These are phyloP conservation scores for Amaranthus palmeri DNA, from an alignment of 148 eudicot species.

Conservation along the genomic window DNA sequence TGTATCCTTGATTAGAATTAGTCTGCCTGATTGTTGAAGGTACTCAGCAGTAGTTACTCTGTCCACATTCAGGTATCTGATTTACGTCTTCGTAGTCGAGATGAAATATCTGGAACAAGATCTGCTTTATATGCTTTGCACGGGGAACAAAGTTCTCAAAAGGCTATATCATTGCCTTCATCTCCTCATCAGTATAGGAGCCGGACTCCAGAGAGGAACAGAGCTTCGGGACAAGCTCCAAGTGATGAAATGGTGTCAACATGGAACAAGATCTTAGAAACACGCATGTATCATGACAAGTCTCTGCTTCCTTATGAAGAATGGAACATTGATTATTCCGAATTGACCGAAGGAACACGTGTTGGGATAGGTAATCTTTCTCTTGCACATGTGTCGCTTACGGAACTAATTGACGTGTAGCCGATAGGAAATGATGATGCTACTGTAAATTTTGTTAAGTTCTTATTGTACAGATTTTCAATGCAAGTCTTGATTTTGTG, in stretches of 20 bases:
- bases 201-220: constrained; percentile 45
- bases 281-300: constrained; percentile 59
- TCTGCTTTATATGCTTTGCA: constrained; percentile 43
- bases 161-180: constrained; percentile 89
- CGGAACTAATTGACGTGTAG: not conserved
- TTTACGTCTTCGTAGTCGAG: constrained; percentile 43
- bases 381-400: constrained; percentile 2
- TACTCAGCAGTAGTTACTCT: not conserved
- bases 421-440: constrained; percentile 5
- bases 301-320: constrained; percentile 82
- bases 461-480: not conserved
- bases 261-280: constrained; percentile 76
- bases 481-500: not conserved
- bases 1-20: not conserved
- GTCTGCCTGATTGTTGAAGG: not conserved
- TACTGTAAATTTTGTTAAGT: not conserved
- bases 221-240: constrained; percentile 31
- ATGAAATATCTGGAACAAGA: constrained; percentile 51
- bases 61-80: constrained; percentile 43
- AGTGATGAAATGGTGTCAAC: constrained; percentile 59
- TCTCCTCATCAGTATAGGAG: constrained; percentile 77
- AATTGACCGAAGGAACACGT: constrained; percentile 91
- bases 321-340: constrained; percentile 95
- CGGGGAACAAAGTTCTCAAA: constrained; percentile 64
- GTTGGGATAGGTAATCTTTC: constrained; percentile 82